Evolutionary conservation across 2,329 filamentous ascomycete genomes (phyloP).

Genomic region (Verruconis gallopava): DNA sequence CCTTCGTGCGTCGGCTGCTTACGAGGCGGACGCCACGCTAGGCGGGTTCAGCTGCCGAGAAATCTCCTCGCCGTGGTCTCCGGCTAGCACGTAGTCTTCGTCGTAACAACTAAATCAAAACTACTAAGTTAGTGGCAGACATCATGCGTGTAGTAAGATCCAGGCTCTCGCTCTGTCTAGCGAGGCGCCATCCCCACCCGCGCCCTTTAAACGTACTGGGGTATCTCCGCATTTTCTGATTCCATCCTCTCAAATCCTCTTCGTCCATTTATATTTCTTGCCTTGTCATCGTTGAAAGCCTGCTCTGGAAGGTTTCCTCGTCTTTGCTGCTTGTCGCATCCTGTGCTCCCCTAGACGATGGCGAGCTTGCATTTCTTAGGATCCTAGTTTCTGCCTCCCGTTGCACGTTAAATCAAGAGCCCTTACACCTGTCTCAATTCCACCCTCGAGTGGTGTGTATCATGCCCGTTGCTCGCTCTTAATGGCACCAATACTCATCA

Average conservation of each 20-base stretch:
- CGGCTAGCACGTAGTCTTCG: no score
- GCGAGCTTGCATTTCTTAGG: background rate
- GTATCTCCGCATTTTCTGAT: background rate
- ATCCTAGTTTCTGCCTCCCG: background rate
- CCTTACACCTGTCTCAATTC: background rate
- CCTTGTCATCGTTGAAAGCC: no score
- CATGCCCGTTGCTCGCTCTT: no score
- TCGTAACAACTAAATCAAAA: no score
- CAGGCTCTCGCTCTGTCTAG: background rate
- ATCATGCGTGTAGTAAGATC: no score
- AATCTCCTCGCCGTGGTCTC: no score
- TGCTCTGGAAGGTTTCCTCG: no score
- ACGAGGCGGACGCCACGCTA: no score
- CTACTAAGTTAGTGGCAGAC: no score
- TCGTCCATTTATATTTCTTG: background rate
- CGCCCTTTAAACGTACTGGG: background rate
- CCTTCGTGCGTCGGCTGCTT: no score
- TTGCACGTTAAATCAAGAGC: background rate
- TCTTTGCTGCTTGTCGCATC: background rate
- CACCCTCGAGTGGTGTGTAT: background rate
- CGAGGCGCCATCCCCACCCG: background rate
- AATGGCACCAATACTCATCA: background rate
- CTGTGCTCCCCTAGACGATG: no score
- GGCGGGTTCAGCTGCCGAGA: no score
- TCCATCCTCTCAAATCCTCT: background rate